phyloP scores from a whole-genome alignment of 768 basidiomycete genomes.

The Macrolepiota fuliginosa region DNA sequence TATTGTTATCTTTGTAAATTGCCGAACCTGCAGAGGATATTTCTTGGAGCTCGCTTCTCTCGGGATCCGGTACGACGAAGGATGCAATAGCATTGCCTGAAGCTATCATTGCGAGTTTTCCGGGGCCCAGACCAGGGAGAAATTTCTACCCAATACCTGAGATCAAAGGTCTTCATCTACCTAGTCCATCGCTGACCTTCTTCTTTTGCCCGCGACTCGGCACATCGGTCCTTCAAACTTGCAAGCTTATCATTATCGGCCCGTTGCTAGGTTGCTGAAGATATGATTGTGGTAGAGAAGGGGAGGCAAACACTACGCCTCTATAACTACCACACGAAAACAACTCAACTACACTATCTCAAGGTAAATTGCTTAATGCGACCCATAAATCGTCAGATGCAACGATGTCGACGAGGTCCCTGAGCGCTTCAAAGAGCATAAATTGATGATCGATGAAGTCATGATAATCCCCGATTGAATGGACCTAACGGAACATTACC shows the following conservation, averaged over 20 bases:
- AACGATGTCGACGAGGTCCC: background rate
- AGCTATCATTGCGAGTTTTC: background rate
- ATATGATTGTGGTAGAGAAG: background rate
- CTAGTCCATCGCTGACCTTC: background rate
- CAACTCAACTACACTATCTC: background rate
- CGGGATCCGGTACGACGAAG: background rate
- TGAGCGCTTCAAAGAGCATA: background rate
- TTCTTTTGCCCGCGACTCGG: background rate
- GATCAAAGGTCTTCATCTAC: background rate
- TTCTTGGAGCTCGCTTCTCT: background rate
- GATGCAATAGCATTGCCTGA: background rate
- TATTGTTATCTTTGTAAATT: background rate
- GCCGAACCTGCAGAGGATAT: background rate
- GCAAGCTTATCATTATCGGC: background rate
- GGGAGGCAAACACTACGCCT: background rate
- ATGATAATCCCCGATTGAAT: background rate
- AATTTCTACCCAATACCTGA: background rate
- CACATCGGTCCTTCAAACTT: background rate
- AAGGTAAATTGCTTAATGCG: background rate
- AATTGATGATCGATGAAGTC: background rate
- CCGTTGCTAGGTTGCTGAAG: background rate
- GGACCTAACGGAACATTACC: constrained; percentile 1
- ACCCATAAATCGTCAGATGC: background rate
- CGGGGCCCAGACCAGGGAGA: background rate
- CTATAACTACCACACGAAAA: background rate